phyloP scores from a whole-genome alignment of 2,329 filamentous ascomycete genomes.

The Monosporascus sp. region DNA sequence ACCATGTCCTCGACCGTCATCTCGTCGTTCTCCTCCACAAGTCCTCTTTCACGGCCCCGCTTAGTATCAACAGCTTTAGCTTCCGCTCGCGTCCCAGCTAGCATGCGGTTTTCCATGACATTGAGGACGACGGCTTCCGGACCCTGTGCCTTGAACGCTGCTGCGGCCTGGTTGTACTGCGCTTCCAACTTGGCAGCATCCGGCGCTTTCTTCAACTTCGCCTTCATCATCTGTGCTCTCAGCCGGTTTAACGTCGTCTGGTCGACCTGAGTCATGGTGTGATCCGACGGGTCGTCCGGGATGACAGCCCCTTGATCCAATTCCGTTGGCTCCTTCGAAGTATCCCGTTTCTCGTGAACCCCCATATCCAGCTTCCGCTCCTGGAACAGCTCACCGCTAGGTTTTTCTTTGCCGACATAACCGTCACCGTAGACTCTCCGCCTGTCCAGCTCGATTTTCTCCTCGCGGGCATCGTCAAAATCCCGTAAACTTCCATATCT shows the following conservation, averaged over 20 bases:
- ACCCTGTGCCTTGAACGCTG: slow-evolving; percentile 51
- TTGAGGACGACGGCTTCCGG: slow-evolving; percentile 73
- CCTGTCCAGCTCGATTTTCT: slow-evolving; percentile 84
- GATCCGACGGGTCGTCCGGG: slow-evolving; percentile 44
- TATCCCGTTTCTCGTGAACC: slow-evolving; percentile 32
- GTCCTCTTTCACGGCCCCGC: slow-evolving; percentile 76
- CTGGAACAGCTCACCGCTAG: slow-evolving; percentile 78
- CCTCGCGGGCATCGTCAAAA: slow-evolving; percentile 90
- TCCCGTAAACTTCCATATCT: slow-evolving; percentile 74
- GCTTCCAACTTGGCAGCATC: slow-evolving; percentile 73
- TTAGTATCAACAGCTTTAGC: slow-evolving; percentile 74
- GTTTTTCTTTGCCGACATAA: slow-evolving; percentile 80
- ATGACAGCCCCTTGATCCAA: slow-evolving; percentile 53
- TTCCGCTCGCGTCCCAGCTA: slow-evolving; percentile 69
- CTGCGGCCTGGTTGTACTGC: slow-evolving; percentile 74
- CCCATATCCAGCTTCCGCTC: slow-evolving; percentile 62
- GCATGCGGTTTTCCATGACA: slow-evolving; percentile 83
- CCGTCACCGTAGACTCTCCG: slow-evolving; percentile 77
- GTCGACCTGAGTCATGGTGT: slow-evolving; percentile 54
- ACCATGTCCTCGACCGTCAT: slow-evolving; percentile 98
- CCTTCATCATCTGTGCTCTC: slow-evolving; percentile 93
- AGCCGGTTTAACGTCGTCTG: slow-evolving; percentile 81
- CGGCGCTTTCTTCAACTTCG: slow-evolving; percentile 74
- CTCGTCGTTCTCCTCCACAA: slow-evolving; percentile 85
- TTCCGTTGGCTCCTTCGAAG: slow-evolving; percentile 25